These are phyloP conservation scores for Monosporascus ibericus DNA, from an alignment of 2,329 filamentous ascomycete genomes.

Conservation along the genomic window DNA sequence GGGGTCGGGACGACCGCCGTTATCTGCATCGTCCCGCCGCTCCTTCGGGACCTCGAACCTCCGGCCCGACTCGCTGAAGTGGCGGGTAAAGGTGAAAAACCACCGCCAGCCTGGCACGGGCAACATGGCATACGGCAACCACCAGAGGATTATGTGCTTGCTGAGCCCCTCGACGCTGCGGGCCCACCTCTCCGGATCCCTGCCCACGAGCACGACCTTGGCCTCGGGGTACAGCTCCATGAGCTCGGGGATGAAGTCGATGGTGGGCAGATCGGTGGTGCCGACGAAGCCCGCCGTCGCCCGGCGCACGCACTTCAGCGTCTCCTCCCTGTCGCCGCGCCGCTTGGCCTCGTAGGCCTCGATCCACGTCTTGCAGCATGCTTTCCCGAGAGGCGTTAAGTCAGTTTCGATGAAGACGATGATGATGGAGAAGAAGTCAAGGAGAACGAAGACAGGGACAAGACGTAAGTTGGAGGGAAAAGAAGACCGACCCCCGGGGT, in stretches of 20 bases:
- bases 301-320: conserved; percentile 27
- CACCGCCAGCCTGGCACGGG: conserved; percentile 6
- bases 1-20: too few species aligned
- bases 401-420: neutral
- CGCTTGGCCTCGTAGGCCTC: conserved; percentile 21
- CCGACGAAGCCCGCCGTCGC: conserved; percentile 37
- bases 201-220: conserved; percentile 34
- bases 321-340: conserved; percentile 16
- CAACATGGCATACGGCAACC: neutral
- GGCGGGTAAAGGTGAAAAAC: neutral
- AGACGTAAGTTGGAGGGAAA: neutral
- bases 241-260: conserved; percentile 36
- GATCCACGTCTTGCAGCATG: conserved; percentile 14
- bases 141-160: neutral
- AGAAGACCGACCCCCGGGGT: neutral
- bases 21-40: neutral
- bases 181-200: conserved; percentile 29
- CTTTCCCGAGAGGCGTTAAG: neutral
- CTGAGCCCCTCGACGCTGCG: conserved; percentile 15
- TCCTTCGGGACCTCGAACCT: neutral
- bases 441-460: neutral
- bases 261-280: conserved; percentile 36
- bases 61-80: neutral
- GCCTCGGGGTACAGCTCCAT: conserved; percentile 41
- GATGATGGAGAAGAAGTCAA: neutral